Base-by-base conservation (phyloP, 139 green algal genomes). In the Micractinium conductrix region DNA sequence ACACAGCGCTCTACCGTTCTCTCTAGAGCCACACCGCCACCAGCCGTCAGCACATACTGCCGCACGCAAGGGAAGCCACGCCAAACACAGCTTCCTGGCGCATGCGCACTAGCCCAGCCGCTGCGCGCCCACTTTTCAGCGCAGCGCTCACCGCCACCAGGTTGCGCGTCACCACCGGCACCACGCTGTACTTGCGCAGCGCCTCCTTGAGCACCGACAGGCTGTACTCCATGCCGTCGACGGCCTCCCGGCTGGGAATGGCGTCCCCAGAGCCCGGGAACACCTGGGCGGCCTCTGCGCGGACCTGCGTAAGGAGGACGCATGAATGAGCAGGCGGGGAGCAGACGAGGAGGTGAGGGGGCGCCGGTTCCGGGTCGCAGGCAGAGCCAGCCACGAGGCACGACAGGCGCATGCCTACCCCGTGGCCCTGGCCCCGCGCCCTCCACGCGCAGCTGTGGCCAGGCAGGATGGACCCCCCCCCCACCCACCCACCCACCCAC, bases 81-180 rank as follows among this genome's bases (percentile, higher is more conserved):
- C n/a, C n/a, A n/a, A n/a, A n/a, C n/a, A n/a, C n/a, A n/a, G n/a
- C n/a, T n/a, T n/a, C n/a, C n/a, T n/a, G n/a, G n/a, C n/a, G n/a
- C n/a, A n/a, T n/a, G n/a, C n/a, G n/a, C n/a, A n/a, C n/a, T n/a
- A n/a, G n/a, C n/a, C n/a, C n/a, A n/a, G n/a, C n/a, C n/a, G n/a
- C n/a, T n/a, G n/a, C n/a, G n/a, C n/a, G n/a, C n/a, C n/a, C n/a
- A n/a, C n/a, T n/a, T n/a, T n/a, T n/a, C n/a, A n/a, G n/a, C n/a
- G n/a, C n/a, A n/a, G n/a, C n/a, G 72, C 73, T 17, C 74, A 80
- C 74, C 35, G 40, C 53, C 12, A 50, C 55, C 40, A 90, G 65
- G 69, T 88, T 88, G 78, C 96, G 92, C 5, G 93, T 97, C 8
- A 99, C 94, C 38, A 98, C 93, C 4, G 96, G 96, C n/a, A 99